A percentile compares a stretch with the other conserved stretches of the same genome.
phyloP scores from a whole-genome alignment of 2,329 filamentous ascomycete genomes.

The Leptosphaerulina australis region DNA sequence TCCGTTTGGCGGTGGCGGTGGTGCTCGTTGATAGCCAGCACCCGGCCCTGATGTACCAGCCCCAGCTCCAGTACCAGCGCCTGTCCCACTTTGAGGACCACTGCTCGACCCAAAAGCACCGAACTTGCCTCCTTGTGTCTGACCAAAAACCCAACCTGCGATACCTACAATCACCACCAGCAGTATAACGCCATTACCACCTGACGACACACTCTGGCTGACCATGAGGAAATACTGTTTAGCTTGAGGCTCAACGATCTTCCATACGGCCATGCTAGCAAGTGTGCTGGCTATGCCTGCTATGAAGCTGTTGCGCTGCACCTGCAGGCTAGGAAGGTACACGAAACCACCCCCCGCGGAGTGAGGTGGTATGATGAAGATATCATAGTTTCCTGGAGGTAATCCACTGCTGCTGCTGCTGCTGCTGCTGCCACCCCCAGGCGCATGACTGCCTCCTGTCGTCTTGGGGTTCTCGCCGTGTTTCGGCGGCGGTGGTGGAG shows the following conservation, averaged over 20 bases:
- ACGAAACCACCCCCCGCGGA: conserved; percentile 88
- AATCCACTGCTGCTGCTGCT: conserved; percentile 64
- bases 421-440: conserved; percentile 14
- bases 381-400: conserved; percentile 91
- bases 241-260: conserved; percentile 74
- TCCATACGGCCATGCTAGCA: conserved; percentile 72
- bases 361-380: conserved; percentile 94
- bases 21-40: conserved; percentile 38
- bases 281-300: conserved; percentile 83
- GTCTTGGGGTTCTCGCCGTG: conserved; percentile 80
- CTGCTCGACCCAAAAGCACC: conserved; percentile 33
- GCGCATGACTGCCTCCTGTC: conserved; percentile 40
- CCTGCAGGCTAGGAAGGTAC: conserved; percentile 87
- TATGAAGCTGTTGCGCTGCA: conserved; percentile 87
- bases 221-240: conserved; percentile 75
- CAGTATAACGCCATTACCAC: conserved; percentile 73
- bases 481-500: conserved; percentile 80
- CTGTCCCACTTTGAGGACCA: conserved; percentile 42
- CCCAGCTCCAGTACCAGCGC: conserved; percentile 42
- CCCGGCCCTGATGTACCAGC: conserved; percentile 30
- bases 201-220: conserved; percentile 59
- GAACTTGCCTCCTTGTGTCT: conserved; percentile 61
- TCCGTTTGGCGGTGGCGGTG: conserved; percentile 41
- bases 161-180: conserved; percentile 75
- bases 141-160: conserved; percentile 77